Conservation (phyloP, 2,329 filamentous ascomycete species). For the Paecilomyces variotii region DNA sequence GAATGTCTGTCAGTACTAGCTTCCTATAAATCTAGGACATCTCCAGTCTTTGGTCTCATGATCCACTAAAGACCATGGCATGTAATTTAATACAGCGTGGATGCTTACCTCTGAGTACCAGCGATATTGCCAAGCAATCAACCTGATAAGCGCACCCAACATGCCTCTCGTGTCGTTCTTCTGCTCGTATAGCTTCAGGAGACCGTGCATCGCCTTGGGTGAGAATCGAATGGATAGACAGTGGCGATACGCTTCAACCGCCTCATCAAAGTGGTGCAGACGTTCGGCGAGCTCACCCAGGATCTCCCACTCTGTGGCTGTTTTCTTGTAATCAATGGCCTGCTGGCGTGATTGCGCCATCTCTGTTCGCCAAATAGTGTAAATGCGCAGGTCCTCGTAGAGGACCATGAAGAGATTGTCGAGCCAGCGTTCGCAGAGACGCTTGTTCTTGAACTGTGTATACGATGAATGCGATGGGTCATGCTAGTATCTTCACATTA, state of each 20-base stretch:
- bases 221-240: constrained; percentile 85
- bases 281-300: constrained; percentile 86
- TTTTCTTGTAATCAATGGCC: constrained; percentile 93
- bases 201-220: constrained; percentile 80
- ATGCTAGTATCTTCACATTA: constrained; percentile 35
- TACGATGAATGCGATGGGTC: constrained; percentile 64
- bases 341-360: constrained; percentile 93
- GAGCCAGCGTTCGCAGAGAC: constrained; percentile 93
- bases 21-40: too few species aligned
- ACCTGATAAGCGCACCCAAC: constrained; percentile 74
- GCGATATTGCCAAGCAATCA: constrained; percentile 96
- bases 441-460: constrained; percentile 92
- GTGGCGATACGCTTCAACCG: constrained; percentile 83
- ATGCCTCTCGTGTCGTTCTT: constrained; percentile 72
- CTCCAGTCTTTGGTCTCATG: too few species aligned
- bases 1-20: constrained; percentile 10
- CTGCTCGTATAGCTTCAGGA: constrained; percentile 71
- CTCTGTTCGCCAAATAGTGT: constrained; percentile 98
- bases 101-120: constrained; percentile 85
- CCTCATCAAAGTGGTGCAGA: constrained; percentile 85
- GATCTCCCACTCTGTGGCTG: constrained; percentile 96
- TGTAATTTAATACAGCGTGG: not conserved
- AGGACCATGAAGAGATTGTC: constrained; percentile 99
- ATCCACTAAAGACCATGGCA: not conserved
- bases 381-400: constrained; percentile 94